Base-by-base conservation (phyloP, 352 stramenopile species). In the Phytophthora lateralis region DNA sequence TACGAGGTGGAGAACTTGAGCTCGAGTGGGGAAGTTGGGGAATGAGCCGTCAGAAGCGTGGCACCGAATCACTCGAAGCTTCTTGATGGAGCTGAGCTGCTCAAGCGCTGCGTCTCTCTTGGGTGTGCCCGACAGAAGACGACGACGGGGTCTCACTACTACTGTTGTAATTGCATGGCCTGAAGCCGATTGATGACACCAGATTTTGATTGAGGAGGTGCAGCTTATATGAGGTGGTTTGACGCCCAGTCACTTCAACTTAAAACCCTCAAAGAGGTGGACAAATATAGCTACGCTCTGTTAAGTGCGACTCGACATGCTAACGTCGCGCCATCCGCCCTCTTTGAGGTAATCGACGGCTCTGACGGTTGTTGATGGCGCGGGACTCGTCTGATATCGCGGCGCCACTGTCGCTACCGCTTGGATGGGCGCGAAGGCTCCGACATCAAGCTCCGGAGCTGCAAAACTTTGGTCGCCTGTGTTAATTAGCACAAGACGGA, bases 101-200 rank as follows among this genome's bases (percentile, higher is more conserved):
- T 42, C 27, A 18, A 41, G 12, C 14, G n/a, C 29, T 41, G 48
- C 26, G 62, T 73, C 54, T 73, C 60, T 69, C 52, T 32, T 60
- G 51, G 24, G 47, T 55, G 9, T 4, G 2, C 37, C 15, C 20
- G 47, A 69, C 35, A 58, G 38, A 29, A 46, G 30, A 42, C 34
- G 65, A 64, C 37, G 27, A 58, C 4, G 32, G 47, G 38, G 62
- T 71, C 61, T 71, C 66, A 73, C 65, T 66, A 73, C 53, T 55
- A 69, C 53, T 69, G n/a, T 72, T 27, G 21, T 32, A 11, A 20
- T 49, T 49, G 35, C 26, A 17, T 54, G 24, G 35, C 47, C n/a
- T 53, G 38, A 27, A 26, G 21, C 39, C 14, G 60, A 71, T 62
- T 72, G 68, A 76, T 76, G 68, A 67, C 68, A 60, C 68, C 51